Percentiles rank a stretch among this genome's conserved stretches.
phyloP scores from a whole-genome alignment of 176 grass and related monocot species.

The Carex cristatella region DNA sequence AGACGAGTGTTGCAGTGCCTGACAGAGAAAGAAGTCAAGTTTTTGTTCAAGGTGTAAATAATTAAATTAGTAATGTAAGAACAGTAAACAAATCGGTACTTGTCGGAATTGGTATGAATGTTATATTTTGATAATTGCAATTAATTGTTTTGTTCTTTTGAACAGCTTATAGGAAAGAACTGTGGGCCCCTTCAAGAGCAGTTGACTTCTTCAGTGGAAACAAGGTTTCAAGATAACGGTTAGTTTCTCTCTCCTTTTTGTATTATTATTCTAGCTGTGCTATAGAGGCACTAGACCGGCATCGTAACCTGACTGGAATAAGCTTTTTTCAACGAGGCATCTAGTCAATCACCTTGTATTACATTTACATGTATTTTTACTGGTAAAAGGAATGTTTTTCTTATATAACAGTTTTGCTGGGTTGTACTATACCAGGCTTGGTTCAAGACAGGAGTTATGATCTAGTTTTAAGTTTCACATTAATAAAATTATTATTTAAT shows the following conservation, averaged over 20 bases:
- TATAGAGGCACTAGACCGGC: neutral
- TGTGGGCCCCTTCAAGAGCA: neutral
- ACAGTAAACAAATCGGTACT: neutral
- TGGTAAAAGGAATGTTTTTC: neutral
- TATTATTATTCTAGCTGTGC: neutral
- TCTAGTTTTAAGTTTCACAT: neutral
- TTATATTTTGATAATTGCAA: neutral
- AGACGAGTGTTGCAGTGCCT: neutral
- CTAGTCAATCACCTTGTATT: neutral
- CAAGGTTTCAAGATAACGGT: neutral
- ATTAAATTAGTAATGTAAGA: neutral
- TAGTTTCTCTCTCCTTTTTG: neutral
- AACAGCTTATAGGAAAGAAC: slow-evolving; percentile 26
- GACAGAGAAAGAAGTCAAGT: neutral
- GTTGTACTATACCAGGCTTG: too few species aligned
- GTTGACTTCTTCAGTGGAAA: neutral
- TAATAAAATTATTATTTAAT: too few species aligned
- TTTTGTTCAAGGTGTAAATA: neutral
- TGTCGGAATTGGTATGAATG: neutral
- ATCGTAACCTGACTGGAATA: neutral
- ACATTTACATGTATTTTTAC: neutral
- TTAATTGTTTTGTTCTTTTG: neutral
- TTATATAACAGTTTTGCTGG: neutral
- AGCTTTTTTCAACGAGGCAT: neutral
- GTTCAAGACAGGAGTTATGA: neutral